Evolutionary conservation across 2,329 filamentous ascomycete species (phyloP), one percentile per base, ranked within the genome.

Genomic region (Fusarium napiforme): DNA sequence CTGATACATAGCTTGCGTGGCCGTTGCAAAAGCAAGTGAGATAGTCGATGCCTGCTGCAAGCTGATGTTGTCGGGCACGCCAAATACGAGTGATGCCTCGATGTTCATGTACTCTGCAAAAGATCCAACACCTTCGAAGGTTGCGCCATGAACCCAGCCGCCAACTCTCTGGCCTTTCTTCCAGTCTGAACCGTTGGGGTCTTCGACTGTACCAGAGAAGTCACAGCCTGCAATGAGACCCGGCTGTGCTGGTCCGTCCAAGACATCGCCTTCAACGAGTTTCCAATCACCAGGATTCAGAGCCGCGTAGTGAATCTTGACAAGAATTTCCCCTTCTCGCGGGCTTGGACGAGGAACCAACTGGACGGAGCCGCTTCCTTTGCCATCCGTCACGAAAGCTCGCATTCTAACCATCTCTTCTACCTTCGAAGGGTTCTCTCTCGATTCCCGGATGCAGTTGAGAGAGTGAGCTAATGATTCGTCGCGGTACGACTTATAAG

Each of bases 281-380:
- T 63, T 68, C 65, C 64, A 68, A 18, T 69, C 65, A 28, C 47
- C 65, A 3, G 65, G 65, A 4, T 68, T 69, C 2, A 68, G 4
- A 7, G 64, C 65, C 9, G 23, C 47, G 8, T 49, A 69, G 30
- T 63, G 32, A 16, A 68, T 21, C 14, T 53, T 56, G 32, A 68
- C 16, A 5, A 68, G 65, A 28, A 68, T 50, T 4, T 69, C 64
- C 0, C 36, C 42, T 16, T 19, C 16, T 5, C 9, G 5, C 1
- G 47, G 37, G 1, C 14, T 32, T n/a, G 65, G 65, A 14, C 32
- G 36, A 12, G 47, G 19, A 5, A 49, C 9, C 1, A 11, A 14
- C 7, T 55, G n/a, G 11, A 50, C 23, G 10, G 32, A 45, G 4
- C 65, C 65, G 2, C 47, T n/a, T 4, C 56, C 57, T 21, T 28